Evolutionary conservation across 768 basidiomycete species (phyloP).

Genomic region (Naganishia friedmannii): DNA sequence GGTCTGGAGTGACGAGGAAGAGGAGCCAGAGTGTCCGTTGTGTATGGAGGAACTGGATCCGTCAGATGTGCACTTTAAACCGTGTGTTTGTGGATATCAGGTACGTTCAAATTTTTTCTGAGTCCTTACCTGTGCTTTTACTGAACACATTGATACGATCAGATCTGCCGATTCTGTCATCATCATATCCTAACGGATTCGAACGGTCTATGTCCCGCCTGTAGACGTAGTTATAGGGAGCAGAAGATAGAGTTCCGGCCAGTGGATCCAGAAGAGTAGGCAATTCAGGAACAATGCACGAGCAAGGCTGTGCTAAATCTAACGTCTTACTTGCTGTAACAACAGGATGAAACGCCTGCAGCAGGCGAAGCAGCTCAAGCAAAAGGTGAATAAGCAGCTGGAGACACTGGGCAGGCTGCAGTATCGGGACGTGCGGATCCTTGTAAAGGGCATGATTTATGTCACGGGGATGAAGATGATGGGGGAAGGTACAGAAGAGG

Average conservation of each 20-base stretch:
- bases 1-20: conserved; percentile 56
- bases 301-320: not conserved
- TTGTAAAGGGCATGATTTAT: conserved; percentile 92
- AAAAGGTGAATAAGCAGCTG: conserved; percentile 92
- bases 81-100: conserved; percentile 98
- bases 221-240: conserved; percentile 86
- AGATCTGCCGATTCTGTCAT: conserved; percentile 99
- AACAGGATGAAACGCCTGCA: conserved; percentile 88
- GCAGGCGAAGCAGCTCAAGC: conserved; percentile 90
- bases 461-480: conserved; percentile 87
- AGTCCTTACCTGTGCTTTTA: not conserved
- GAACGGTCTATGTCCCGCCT: conserved; percentile 94
- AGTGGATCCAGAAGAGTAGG: conserved; percentile 91
- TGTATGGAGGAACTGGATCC: conserved; percentile 99
- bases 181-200: conserved; percentile 96
- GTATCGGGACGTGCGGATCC: conserved; percentile 89
- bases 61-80: conserved; percentile 98
- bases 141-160: conserved; percentile 2
- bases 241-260: conserved; percentile 92
- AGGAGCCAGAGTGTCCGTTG: conserved; percentile 95
- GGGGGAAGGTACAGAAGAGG: conserved; percentile 79
- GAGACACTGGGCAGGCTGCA: conserved; percentile 79
- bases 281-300: conserved; percentile 32
- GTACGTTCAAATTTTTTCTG: conserved; percentile 53
- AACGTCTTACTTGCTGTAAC: not conserved